Conservation (phyloP, 352 stramenopile species). For the Pythium aphanidermatum region DNA sequence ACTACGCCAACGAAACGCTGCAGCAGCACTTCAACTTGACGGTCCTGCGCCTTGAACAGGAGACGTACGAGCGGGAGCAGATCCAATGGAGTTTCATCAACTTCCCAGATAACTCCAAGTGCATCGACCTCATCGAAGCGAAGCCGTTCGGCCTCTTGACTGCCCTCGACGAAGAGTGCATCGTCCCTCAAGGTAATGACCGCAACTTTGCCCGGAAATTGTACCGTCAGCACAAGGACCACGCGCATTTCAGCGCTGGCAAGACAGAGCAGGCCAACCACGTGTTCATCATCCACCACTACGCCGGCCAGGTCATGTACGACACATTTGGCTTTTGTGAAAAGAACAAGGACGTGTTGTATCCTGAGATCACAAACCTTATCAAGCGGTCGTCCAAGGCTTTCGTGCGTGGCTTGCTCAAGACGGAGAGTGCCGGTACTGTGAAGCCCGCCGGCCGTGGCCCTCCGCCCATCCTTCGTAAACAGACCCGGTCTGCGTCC, state of each 20-base stretch:
- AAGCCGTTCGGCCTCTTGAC: conserved; percentile 83
- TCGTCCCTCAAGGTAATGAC: conserved; percentile 84
- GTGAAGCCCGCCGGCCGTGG: neutral
- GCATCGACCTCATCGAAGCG: conserved; percentile 86
- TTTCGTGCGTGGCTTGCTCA: conserved; percentile 61
- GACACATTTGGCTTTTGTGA: conserved; percentile 92
- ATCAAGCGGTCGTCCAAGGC: conserved; percentile 64
- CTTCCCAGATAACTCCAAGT: conserved; percentile 86
- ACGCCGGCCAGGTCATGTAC: conserved; percentile 93
- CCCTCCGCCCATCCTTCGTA: conserved; percentile 25
- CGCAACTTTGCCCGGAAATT: conserved; percentile 84
- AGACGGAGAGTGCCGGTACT: neutral
- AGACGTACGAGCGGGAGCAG: conserved; percentile 83
- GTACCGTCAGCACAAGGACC: conserved; percentile 59
- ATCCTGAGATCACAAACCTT: conserved; percentile 74
- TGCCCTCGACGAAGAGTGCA: conserved; percentile 87
- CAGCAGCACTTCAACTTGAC: conserved; percentile 91
- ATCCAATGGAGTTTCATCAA: conserved; percentile 89
- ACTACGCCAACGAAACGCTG: conserved; percentile 92
- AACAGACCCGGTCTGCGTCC: conserved; percentile 25
- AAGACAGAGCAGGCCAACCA: conserved; percentile 80
- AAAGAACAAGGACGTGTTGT: conserved; percentile 94
- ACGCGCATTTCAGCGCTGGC: conserved; percentile 66
- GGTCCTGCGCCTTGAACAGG: conserved; percentile 83
- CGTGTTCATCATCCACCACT: conserved; percentile 87